A percentile compares a stretch with the other conserved stretches of the same genome.
Conservation (phyloP, 2,329 filamentous ascomycete species). For the Aspergillus ustus region DNA sequence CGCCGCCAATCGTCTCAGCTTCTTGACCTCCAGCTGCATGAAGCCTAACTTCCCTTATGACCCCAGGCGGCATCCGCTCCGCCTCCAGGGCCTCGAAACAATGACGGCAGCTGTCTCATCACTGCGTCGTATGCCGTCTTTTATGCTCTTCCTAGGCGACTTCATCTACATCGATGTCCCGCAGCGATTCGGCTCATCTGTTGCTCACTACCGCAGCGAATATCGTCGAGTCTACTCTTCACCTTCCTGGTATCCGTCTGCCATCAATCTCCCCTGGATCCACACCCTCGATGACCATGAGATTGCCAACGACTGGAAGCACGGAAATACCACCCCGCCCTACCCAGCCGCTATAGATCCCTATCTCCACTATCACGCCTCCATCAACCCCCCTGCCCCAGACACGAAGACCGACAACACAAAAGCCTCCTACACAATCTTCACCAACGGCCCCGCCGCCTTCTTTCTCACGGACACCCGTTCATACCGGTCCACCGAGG, state of each 20-base stretch:
- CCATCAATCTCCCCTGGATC: slow-evolving; percentile 79
- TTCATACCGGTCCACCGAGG: slow-evolving; percentile 70
- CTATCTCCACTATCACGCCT: slow-evolving; percentile 83
- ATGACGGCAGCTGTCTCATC: slow-evolving; percentile 68
- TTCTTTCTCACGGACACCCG: slow-evolving; percentile 96
- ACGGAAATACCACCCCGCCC: slow-evolving; percentile 76
- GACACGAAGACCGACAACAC: slow-evolving; percentile 59
- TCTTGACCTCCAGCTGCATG: slow-evolving; percentile 90
- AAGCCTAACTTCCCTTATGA: slow-evolving; percentile 90
- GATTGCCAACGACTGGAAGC: slow-evolving; percentile 88
- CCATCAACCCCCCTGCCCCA: slow-evolving; percentile 66
- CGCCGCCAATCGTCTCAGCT: slow-evolving; percentile 76
- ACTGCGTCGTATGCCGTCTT: slow-evolving; percentile 65
- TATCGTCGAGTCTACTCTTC: slow-evolving; percentile 96
- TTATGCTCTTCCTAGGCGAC: slow-evolving; percentile 64
- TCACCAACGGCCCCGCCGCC: slow-evolving; percentile 84
- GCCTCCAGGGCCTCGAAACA: slow-evolving; percentile 78
- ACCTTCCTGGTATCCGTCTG: slow-evolving; percentile 80
- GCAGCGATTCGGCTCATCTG: slow-evolving; percentile 70
- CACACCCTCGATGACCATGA: slow-evolving; percentile 97
- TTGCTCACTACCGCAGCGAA: slow-evolving; percentile 82
- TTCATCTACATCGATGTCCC: slow-evolving; percentile 74
- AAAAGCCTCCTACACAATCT: slow-evolving; percentile 76
- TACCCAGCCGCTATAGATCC: slow-evolving; percentile 81
- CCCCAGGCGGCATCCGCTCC: slow-evolving; percentile 78